A percentile compares a stretch with the other conserved stretches of the same genome.
Conservation (phyloP, 495 filamentous ascomycete species). For the Apiosordaria backusii region DNA sequence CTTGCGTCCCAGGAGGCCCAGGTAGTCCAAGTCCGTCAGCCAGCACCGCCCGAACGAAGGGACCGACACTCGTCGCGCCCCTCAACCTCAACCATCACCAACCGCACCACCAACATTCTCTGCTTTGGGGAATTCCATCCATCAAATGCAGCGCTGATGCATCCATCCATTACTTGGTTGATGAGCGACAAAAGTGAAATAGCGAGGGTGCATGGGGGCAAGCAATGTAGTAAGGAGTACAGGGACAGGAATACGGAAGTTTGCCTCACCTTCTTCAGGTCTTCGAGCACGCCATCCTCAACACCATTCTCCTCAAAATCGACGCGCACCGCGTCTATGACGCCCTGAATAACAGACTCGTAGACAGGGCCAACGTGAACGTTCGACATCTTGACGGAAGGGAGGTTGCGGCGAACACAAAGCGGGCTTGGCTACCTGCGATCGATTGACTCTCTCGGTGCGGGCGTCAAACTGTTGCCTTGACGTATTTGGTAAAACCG, state of each 20-base stretch:
- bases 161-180: too few species aligned
- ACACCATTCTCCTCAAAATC: conserved; percentile 97
- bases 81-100: conserved; percentile 7
- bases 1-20: conserved; percentile 20
- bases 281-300: conserved; percentile 75
- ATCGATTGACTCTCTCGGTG: not conserved
- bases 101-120: not conserved
- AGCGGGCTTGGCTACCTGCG: not conserved
- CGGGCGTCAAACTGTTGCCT: not conserved
- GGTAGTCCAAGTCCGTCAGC: conserved; percentile 14
- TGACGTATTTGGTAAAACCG: too few species aligned
- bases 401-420: not conserved
- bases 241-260: not conserved
- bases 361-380: conserved; percentile 68
- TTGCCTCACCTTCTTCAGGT: conserved; percentile 72
- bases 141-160: not conserved
- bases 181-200: not conserved
- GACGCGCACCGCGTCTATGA: conserved; percentile 79
- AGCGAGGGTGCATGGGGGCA: not conserved
- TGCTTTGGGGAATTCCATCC: too few species aligned
- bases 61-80: conserved; percentile 21
- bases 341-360: conserved; percentile 84
- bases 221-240: not conserved
- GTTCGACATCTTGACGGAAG: conserved; percentile 50
- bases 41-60: conserved; percentile 11